These are phyloP conservation scores for Pelargonium fulgidum DNA, from an alignment of 441 rosid species.

Conservation along the genomic window DNA sequence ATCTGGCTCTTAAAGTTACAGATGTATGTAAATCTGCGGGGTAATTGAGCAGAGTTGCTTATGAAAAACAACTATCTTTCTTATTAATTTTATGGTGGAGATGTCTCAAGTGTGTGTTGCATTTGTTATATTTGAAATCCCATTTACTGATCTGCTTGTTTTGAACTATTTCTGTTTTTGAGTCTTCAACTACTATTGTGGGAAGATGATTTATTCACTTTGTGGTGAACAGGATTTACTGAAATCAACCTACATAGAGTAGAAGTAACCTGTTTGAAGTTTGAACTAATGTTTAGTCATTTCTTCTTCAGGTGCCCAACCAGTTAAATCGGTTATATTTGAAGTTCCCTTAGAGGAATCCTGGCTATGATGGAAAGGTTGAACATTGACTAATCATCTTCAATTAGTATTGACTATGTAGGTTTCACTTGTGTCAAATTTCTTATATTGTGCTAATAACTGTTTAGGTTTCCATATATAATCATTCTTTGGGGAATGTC, in stretches of 20 bases:
- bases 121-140: background rate
- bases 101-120: background rate
- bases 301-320: constrained; percentile 68
- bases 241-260: constrained; percentile 3
- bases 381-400: constrained; percentile 14
- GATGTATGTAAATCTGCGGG: background rate
- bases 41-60: background rate
- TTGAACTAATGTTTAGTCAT: constrained; percentile 15
- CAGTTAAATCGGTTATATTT: constrained; percentile 69
- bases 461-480: constrained; percentile 74
- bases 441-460: constrained; percentile 15
- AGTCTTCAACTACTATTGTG: background rate
- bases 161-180: background rate
- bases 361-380: constrained; percentile 96
- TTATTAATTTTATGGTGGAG: background rate
- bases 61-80: background rate
- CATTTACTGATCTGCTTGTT: background rate
- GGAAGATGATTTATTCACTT: background rate
- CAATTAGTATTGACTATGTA: constrained; percentile 18
- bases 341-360: constrained; percentile 79
- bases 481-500: constrained; percentile 95
- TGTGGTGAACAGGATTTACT: constrained; percentile 1
- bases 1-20: background rate
- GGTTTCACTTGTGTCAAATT: background rate
- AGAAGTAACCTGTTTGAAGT: constrained; percentile 19